Base-by-base conservation (phyloP, 495 filamentous ascomycete genomes). In the Penicillium samsonianum region DNA sequence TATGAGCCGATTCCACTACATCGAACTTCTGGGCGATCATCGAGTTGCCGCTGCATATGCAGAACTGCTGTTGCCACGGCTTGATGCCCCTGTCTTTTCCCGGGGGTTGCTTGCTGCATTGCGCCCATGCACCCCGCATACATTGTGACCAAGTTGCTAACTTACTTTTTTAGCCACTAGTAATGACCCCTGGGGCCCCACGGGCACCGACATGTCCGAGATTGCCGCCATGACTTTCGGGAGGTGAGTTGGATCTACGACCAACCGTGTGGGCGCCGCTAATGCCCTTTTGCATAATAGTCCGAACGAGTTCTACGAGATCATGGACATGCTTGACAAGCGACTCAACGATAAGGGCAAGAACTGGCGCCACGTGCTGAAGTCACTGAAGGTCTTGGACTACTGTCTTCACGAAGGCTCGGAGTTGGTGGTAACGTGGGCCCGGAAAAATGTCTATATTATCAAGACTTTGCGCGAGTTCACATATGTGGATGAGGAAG, bases 301-400 rank as follows among this genome's bases (percentile, higher is more conserved):
- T 67, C 90, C 89, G n/a, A 91, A 86, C 68, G 94, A 97, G 73
- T 99, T 98, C 75, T 95, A 96, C 79, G 92, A 99, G 68, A 96
- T 99, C 64, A 96, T 99, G 87, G 95, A 98, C 73, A 99, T 99
- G 94, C 80, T 99, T 58, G 95, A 98, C 75, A 98, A 98, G 80
- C 89, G 95, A 58, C 80, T 99, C 64, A 99, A 99, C 64, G 95
- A 99, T 71, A 99, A 99, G 73, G 95, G 95, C 65, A 99, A 96
- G 82, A 99, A 99, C 73, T 99, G 95, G 95, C 86, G 95, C 64
- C 95, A 99, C 73, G 95, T 99, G 4, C 80, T 99, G 53, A 99
- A 99, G 77, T 94, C 92, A 26, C 77, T 99, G 55, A 99, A 98
- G 71, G 95, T 99, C 57, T 82, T 97, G 56, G 95, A 99, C 74